phyloP scores from a whole-genome alignment of 768 basidiomycete species.

The Xerocomellus dryophilus region DNA sequence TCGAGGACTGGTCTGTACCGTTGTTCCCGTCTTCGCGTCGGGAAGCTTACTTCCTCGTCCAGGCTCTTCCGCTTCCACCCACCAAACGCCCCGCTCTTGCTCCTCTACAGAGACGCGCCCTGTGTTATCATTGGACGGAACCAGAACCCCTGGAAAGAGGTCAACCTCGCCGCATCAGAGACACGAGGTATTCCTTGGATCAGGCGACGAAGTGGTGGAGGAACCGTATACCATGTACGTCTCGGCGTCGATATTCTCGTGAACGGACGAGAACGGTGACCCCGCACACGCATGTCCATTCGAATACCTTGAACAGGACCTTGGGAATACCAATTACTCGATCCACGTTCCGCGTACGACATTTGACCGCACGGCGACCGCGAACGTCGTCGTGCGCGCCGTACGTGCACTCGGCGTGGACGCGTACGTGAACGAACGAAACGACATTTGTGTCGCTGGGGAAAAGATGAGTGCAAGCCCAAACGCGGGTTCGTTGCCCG shows the following conservation, averaged over 20 bases:
- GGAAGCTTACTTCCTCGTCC: conserved; percentile 16
- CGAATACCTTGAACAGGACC: conserved; percentile 55
- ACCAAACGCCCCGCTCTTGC: conserved; percentile 64
- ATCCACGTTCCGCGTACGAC: conserved; percentile 80
- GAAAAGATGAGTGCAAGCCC: conserved; percentile 75
- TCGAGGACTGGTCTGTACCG: conserved; percentile 78
- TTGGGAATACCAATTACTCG: conserved; percentile 97
- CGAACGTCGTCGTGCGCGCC: conserved; percentile 73
- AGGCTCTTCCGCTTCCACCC: conserved; percentile 82
- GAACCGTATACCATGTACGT: conserved; percentile 93
- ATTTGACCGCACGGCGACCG: conserved; percentile 79
- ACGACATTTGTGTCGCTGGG: conserved; percentile 81
- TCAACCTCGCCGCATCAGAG: conserved; percentile 65
- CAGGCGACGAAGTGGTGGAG: conserved; percentile 86
- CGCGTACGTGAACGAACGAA: conserved; percentile 82
- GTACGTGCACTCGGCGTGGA: conserved; percentile 72
- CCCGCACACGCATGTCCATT: not conserved
- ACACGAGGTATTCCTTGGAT: conserved; percentile 66
- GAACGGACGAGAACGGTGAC: not conserved
- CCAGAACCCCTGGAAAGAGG: conserved; percentile 98
- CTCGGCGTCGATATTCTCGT: not conserved
- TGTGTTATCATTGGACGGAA: conserved; percentile 94
- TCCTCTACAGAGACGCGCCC: conserved; percentile 83
- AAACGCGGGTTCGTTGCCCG: not conserved
- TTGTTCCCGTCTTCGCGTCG: conserved; percentile 26